Evolutionary conservation across 73 alveolate species (phyloP), one percentile per base, ranked within the genome.

Genomic region (Tetrahymena elliotti): DNA sequence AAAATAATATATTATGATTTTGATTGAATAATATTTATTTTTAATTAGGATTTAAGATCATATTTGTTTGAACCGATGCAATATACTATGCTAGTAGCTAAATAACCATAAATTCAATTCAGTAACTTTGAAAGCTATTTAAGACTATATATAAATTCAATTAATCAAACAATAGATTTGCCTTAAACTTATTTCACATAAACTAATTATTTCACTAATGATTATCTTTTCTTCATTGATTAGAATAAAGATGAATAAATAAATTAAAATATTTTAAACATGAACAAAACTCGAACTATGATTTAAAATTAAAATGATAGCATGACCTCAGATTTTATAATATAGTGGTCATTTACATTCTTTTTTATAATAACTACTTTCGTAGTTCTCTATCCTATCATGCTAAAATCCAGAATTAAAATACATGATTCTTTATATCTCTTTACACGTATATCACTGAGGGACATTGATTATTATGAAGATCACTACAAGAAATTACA

Each of bases 341-440:
- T 40, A 31, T 94, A 83, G 33, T 94, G 96, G 96, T 35, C 93
- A 13, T 83, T 84, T 84, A 53, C 93, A 10, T 94, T 94, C 93
- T 93, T 83, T 40, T 83, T 94, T 33, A 41, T 94, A 41, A 41
- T 94, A 20, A 13, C 83, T 33, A 35, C 54, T 22, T 94, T 83
- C 93, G 15, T 94, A 24, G 83, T 83, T 41, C 39, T 94, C 8
- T 94, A 94, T 84, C 96, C 96, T 33, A 94, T 94, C n/a, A 94
- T 94, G 38, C 22, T 94, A 27, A 94, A 83, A 39, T 83, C 96
- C 7, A 94, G 84, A 83, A 53, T 37, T 33, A 94, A 94, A 33
- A 94, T 94, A 13, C 93, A 82, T 33, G 96, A 94, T 39, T 83
- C 96, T 35, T 41, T 94, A 18, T 52, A 36, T 6, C 88, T 94